phyloP scores from a whole-genome alignment of 202 grass and related monocot genomes.

The Bolboschoenoplectus hybrid region DNA sequence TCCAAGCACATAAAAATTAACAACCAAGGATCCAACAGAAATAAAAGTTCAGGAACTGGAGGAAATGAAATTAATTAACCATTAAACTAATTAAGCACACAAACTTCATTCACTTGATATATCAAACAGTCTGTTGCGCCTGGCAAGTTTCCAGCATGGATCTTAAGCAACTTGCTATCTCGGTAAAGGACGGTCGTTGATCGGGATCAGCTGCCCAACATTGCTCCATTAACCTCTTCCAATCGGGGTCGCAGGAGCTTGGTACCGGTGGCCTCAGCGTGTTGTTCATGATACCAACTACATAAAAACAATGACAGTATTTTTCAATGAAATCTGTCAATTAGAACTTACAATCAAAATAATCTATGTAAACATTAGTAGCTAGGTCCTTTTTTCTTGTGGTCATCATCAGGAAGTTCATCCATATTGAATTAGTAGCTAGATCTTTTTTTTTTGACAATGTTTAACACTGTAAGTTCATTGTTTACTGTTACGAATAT shows the following conservation, averaged over 20 bases:
- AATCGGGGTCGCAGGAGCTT: constrained; percentile 62
- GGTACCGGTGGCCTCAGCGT: constrained; percentile 79
- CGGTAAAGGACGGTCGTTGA: constrained; percentile 70
- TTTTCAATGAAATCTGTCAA: not conserved
- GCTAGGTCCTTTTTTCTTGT: not conserved
- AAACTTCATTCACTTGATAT: not conserved
- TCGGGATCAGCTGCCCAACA: constrained; percentile 74
- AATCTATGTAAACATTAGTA: not conserved
- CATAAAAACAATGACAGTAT: not conserved
- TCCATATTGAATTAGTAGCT: not conserved
- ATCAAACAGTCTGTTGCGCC: constrained; percentile 30
- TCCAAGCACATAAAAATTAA: not conserved
- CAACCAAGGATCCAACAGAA: constrained; percentile 3
- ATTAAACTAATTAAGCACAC: constrained; percentile 18
- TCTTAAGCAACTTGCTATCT: constrained; percentile 55
- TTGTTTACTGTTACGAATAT: not conserved
- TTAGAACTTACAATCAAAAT: not conserved
- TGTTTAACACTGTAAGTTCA: not conserved
- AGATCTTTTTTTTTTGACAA: not conserved
- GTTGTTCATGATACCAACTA: constrained; percentile 88
- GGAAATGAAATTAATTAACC: not conserved
- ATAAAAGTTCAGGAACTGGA: not conserved
- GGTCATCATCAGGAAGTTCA: not conserved
- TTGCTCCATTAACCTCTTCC: constrained; percentile 83
- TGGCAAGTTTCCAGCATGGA: constrained; percentile 54